phyloP scores from a whole-genome alignment of 176 grass and related monocot genomes.

The Rhynchospora pubera region DNA sequence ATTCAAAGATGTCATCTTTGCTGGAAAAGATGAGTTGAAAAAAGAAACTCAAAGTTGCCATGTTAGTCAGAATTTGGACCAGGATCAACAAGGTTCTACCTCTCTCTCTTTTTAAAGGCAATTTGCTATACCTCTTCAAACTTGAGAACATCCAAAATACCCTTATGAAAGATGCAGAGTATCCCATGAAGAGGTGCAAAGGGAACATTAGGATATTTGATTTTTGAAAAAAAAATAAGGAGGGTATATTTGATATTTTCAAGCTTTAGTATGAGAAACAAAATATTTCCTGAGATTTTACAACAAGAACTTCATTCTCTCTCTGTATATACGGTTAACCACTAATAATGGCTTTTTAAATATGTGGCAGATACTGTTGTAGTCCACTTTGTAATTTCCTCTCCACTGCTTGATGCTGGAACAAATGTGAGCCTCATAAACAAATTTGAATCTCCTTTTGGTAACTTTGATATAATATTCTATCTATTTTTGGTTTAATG shows the following conservation, averaged over 20 bases:
- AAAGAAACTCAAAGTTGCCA: slow-evolving; percentile 23
- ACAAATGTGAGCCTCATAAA: slow-evolving; percentile 52
- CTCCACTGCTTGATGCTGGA: slow-evolving; percentile 43
- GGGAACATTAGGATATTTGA: background rate
- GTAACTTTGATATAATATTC: background rate
- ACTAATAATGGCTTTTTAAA: slow-evolving; percentile 18
- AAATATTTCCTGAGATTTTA: background rate
- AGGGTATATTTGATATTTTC: background rate
- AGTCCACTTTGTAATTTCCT: slow-evolving; percentile 82
- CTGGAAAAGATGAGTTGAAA: slow-evolving; percentile 36
- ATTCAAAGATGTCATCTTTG: slow-evolving; percentile 81
- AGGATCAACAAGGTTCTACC: slow-evolving; percentile 28
- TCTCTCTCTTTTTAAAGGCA: background rate
- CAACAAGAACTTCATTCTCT: background rate
- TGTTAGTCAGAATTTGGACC: slow-evolving; percentile 47
- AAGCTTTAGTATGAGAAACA: background rate
- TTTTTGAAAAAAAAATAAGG: background rate
- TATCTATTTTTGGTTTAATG: background rate
- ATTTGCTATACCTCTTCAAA: slow-evolving; percentile 4
- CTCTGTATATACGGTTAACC: background rate
- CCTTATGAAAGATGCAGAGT: background rate
- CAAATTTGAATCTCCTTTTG: slow-evolving; percentile 16
- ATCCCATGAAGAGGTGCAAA: background rate
- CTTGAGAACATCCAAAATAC: background rate
- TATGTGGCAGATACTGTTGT: slow-evolving; percentile 49